These are phyloP conservation scores for Przewalskia tangutica DNA, from an alignment of 257 asterid species.

Conservation along the genomic window DNA sequence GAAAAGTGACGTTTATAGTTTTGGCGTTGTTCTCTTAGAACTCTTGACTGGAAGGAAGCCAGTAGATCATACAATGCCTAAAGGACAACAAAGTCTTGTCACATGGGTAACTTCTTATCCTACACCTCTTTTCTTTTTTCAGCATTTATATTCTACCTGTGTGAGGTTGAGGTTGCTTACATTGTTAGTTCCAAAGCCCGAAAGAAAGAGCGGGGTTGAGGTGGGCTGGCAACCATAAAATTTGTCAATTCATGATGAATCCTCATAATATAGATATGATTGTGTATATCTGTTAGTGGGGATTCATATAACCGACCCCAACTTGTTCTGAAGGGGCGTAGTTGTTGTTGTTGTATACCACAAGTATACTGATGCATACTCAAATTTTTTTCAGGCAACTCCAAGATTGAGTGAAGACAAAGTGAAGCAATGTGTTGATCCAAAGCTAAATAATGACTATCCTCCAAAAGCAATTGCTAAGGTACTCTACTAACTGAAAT, in stretches of 20 bases:
- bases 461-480: slow-evolving; percentile 87
- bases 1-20: slow-evolving; percentile 82
- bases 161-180: background rate
- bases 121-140: background rate
- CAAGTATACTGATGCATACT: background rate
- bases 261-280: background rate
- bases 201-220: background rate
- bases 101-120: slow-evolving; percentile 48
- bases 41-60: slow-evolving; percentile 84
- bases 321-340: background rate
- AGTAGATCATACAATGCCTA: slow-evolving; percentile 92
- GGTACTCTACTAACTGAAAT: slow-evolving; percentile 23
- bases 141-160: background rate
- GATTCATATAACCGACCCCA: background rate
- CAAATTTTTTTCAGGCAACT: slow-evolving; percentile 82
- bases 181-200: background rate
- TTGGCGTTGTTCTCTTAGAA: slow-evolving; percentile 74
- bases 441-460: slow-evolving; percentile 58
- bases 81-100: slow-evolving; percentile 85
- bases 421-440: slow-evolving; percentile 87
- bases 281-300: background rate
- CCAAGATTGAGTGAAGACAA: slow-evolving; percentile 91
- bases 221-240: background rate
- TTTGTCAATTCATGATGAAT: background rate
- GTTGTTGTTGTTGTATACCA: background rate